A percentile compares a stretch with the other conserved stretches of the same genome.
Evolutionary conservation across 192 early-diverging fungal genomes (phyloP).

Genomic region (Backusella australiensis): DNA sequence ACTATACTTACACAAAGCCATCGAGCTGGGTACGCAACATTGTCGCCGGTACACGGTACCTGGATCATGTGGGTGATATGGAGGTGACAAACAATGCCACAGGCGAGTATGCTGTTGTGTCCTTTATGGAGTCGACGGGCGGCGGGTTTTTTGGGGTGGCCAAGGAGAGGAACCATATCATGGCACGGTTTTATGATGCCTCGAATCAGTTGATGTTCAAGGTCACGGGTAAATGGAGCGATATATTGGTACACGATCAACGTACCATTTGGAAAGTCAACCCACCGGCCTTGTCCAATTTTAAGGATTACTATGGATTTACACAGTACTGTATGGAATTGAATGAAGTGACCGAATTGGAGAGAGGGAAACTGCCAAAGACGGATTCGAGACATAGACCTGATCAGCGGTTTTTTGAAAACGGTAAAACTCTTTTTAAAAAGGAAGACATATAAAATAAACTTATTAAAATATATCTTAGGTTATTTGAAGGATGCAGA

Average conservation of each 20-base stretch:
- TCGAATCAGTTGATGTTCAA: background rate
- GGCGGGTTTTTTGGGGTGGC: background rate
- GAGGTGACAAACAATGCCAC: conserved; percentile 71
- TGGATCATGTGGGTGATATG: conserved; percentile 91
- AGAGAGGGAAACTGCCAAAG: conserved; percentile 62
- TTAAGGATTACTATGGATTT: conserved; percentile 81
- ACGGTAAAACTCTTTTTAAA: background rate
- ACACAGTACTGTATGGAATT: conserved; percentile 83
- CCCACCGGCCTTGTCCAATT: conserved; percentile 58
- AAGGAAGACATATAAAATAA: no score
- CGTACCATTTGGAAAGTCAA: conserved; percentile 76
- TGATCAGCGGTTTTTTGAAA: conserved; percentile 50
- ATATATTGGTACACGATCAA: conserved; percentile 52
- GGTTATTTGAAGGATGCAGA: conserved; percentile 53
- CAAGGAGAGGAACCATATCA: background rate
- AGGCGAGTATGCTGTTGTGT: conserved; percentile 66
- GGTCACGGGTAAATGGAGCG: conserved; percentile 60
- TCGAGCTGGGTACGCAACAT: conserved; percentile 90
- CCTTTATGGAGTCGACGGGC: conserved; percentile 13
- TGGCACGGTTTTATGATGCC: background rate
- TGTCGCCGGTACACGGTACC: conserved; percentile 72
- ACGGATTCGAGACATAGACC: conserved; percentile 91
- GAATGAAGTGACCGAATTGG: conserved; percentile 78
- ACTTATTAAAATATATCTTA: no score
- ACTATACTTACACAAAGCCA: conserved; percentile 83